Conservation (phyloP, 2,329 filamentous ascomycete genomes). For the Achaetomium macrosporum region DNA sequence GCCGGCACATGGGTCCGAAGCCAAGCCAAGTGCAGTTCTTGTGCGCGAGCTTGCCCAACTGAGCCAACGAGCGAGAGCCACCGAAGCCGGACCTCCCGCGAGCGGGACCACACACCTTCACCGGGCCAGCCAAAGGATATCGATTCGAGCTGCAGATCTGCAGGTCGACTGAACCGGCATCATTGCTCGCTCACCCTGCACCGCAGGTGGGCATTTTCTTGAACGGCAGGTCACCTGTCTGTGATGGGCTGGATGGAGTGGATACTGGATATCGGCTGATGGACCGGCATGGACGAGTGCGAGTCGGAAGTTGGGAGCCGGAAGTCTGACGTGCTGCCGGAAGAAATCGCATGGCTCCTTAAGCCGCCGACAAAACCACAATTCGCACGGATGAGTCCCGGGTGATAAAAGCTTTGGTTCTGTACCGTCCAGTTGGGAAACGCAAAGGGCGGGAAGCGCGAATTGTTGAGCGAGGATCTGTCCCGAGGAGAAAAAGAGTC, state of each 20-base stretch:
- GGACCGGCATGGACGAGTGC: constrained; percentile 3
- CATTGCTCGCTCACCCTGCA: constrained; percentile 5
- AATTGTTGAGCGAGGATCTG: constrained; percentile 11
- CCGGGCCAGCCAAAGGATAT: constrained; percentile 2
- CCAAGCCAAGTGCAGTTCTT: too few species aligned
- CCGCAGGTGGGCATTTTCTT: constrained; percentile 9
- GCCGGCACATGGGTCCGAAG: too few species aligned
- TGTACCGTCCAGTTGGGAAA: not conserved
- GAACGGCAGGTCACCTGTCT: constrained; percentile 5
- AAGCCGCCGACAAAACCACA: not conserved
- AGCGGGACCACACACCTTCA: not conserved
- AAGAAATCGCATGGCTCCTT: not conserved
- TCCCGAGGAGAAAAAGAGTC: constrained; percentile 11
- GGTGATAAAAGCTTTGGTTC: constrained; percentile 5
- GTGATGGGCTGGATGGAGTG: constrained; percentile 14
- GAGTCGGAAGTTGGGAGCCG: not conserved
- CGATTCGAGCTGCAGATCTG: constrained; percentile 15
- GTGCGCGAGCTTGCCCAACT: not conserved
- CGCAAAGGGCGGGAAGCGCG: constrained; percentile 1
- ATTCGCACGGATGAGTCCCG: constrained; percentile 9
- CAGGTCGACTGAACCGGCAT: constrained; percentile 22
- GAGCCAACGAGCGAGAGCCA: constrained; percentile 11
- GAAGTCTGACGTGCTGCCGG: not conserved
- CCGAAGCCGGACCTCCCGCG: constrained; percentile 3
- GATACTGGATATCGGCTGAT: constrained; percentile 15